Evolutionary conservation across 2,329 filamentous ascomycete species (phyloP).

Genomic region (Aspergillus caelatus): DNA sequence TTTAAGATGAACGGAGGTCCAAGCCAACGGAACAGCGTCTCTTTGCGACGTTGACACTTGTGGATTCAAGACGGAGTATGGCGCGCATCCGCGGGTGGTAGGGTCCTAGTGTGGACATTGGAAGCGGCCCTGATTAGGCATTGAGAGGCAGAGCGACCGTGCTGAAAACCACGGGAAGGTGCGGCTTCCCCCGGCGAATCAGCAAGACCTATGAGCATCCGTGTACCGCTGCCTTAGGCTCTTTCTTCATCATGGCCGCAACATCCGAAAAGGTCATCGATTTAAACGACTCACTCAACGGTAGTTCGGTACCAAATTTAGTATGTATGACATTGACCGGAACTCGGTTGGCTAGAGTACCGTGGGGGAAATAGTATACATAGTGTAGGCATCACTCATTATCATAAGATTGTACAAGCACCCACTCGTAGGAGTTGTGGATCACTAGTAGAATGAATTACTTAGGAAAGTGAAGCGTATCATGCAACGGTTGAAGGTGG

Average conservation of each 20-base stretch:
- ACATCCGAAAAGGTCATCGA: background rate
- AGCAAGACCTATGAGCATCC: background rate
- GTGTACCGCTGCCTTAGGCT: background rate
- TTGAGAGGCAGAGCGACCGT: conserved; percentile 8
- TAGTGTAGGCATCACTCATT: background rate
- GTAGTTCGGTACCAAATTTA: conserved; percentile 2
- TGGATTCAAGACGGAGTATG: conserved; percentile 25
- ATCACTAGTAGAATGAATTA: conserved; percentile 12
- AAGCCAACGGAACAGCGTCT: conserved; percentile 9
- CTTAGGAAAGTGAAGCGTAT: conserved; percentile 11
- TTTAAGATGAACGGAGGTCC: conserved; percentile 5
- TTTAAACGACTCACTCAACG: background rate
- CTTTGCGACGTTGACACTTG: conserved; percentile 10
- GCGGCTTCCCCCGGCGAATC: conserved; percentile 18
- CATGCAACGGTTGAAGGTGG: conserved; percentile 18
- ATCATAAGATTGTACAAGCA: background rate
- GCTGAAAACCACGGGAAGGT: conserved; percentile 8
- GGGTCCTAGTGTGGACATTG: background rate
- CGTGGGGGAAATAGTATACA: background rate
- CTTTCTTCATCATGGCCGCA: background rate
- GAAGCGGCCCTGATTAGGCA: background rate
- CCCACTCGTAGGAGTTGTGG: conserved; percentile 8
- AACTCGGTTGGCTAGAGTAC: background rate
- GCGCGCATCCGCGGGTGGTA: conserved; percentile 29
- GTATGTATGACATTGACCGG: background rate